These are phyloP conservation scores for Aureobasidium subglaciale DNA, from an alignment of 2,329 filamentous ascomycete species.

Conservation along the genomic window DNA sequence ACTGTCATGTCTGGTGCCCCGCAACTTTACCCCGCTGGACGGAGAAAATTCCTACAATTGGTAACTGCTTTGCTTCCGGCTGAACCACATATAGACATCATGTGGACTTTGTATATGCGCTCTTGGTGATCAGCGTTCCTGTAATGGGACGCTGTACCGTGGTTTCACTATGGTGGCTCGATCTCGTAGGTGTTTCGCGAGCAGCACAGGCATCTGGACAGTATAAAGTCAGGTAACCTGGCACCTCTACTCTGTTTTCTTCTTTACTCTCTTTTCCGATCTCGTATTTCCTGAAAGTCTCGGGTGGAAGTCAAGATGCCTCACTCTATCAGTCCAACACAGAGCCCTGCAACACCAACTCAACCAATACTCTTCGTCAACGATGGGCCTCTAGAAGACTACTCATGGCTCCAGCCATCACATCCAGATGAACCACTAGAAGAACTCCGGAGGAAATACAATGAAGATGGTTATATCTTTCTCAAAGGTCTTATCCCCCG, in stretches of 20 bases:
- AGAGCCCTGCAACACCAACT: not conserved
- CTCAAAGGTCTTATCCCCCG: slow-evolving; percentile 37
- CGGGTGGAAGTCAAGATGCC: not conserved
- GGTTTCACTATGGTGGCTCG: too few species aligned
- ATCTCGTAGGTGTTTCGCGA: too few species aligned
- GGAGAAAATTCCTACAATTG: not conserved
- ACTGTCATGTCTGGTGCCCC: not conserved
- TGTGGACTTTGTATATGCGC: too few species aligned
- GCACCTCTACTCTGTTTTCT: too few species aligned
- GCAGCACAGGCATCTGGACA: too few species aligned
- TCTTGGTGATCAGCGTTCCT: too few species aligned
- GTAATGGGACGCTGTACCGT: too few species aligned
- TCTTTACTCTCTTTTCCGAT: too few species aligned
- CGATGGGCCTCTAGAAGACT: not conserved
- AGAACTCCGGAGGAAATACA: not conserved
- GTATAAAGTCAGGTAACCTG: too few species aligned
- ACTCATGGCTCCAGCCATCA: not conserved
- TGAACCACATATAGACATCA: too few species aligned
- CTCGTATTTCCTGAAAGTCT: too few species aligned
- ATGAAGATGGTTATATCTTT: slow-evolving; percentile 30
- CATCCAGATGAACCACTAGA: slow-evolving; percentile 7
- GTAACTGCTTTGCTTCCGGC: too few species aligned
- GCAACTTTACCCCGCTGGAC: not conserved
- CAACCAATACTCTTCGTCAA: slow-evolving; percentile 12
- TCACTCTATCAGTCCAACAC: not conserved